Conservation (phyloP, 495 filamentous ascomycete genomes). For the Talaromyces adpressus region DNA sequence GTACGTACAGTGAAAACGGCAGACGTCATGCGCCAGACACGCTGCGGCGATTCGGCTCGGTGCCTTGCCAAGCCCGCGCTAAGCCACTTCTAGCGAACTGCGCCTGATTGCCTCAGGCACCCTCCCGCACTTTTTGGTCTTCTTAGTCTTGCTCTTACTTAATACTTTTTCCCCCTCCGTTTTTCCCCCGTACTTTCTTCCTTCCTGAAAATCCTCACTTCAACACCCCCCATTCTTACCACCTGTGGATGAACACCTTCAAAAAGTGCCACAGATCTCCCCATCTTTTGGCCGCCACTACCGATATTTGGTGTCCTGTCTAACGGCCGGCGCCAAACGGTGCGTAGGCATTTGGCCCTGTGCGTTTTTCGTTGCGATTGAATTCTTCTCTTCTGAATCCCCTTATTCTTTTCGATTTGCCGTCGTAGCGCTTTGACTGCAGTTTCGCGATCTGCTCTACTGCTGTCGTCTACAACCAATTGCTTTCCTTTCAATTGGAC, state of each 20-base stretch:
- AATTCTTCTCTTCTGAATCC: neutral
- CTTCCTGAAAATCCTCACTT: constrained; percentile 26
- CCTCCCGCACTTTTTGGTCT: neutral
- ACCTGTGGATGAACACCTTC: constrained; percentile 40
- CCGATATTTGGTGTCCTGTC: constrained; percentile 51
- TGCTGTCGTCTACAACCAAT: neutral
- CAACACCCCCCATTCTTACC: constrained; percentile 20
- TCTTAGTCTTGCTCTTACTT: constrained; percentile 2
- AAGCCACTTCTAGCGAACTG: neutral
- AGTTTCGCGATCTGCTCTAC: neutral
- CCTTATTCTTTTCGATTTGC: neutral
- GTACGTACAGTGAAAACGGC: neutral
- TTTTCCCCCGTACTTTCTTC: constrained; percentile 25
- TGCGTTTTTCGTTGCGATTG: constrained; percentile 13
- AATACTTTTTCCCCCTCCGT: constrained; percentile 8
- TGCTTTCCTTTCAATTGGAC: neutral
- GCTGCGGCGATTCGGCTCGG: neutral
- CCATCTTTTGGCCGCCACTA: constrained; percentile 44
- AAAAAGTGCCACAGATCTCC: constrained; percentile 37
- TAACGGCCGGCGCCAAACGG: constrained; percentile 50
- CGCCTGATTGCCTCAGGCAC: constrained; percentile 5
- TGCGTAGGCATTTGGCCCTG: constrained; percentile 47
- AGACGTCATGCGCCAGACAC: neutral
- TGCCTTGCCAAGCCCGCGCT: neutral
- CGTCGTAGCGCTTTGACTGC: neutral